Evolutionary conservation across 2,329 filamentous ascomycete species (phyloP), one percentile per base, ranked within the genome.

Genomic region (Emergomyces pasteurianus): DNA sequence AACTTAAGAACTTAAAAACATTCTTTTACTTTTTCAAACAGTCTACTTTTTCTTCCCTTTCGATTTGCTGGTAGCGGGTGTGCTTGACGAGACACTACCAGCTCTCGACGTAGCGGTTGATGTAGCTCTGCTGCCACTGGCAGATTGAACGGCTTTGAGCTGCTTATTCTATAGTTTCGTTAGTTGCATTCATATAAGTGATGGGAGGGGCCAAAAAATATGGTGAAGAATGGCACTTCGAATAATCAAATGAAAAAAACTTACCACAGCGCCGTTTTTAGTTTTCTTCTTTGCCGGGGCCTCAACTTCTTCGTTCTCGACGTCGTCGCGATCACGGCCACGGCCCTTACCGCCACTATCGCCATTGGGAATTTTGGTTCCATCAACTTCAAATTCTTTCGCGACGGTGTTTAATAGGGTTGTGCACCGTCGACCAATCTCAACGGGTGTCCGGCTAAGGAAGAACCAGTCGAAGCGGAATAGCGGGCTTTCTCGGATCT

Each of bases 391-490:
- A 74, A 96, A 96, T 75, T 99, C 94, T 74, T 94, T 88, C 58
- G 94, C 89, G 55, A 99, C 90, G 0, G 94, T 95, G 42, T 92
- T 95, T 65, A 99, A 84, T 58, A 99, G 82, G 1, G 95, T 99
- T 38, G 89, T 95, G 77, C 94, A 97, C 58, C 95, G 85, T 68
- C 94, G 86, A 63, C 90, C 88, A 67, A 99, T 88, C 75, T 99
- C 94, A 57, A 92, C 86, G 0, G 94, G 90, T 3, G 92, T 99
- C 53, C 94, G 85, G 73, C 90, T 95, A 47, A 99, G 82, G 80
- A 99, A 96, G 79, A 99, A 99, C 95, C 95, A 99, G 73, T 99
- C 94, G 69, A 99, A 99, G 46, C 94, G 86, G 82, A 99, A 99
- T 3, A 99, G 80, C 10, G 94, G 92, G 61, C 88, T 92, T 66